phyloP scores from a whole-genome alignment of 1,284 basidiomycete species.

The Peniophora sp. region DNA sequence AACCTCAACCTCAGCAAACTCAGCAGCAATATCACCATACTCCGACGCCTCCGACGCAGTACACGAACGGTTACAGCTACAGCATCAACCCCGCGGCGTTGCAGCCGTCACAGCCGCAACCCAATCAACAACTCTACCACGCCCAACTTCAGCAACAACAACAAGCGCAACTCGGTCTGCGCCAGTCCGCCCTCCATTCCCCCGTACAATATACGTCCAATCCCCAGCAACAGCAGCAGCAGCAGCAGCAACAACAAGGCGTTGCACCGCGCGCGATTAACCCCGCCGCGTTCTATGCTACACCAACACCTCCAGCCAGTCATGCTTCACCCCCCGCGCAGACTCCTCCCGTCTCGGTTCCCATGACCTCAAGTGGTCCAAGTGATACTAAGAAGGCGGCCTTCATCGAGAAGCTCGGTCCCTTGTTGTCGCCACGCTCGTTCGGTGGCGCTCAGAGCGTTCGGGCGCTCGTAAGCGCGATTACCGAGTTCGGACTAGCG shows the following conservation, averaged over 20 bases:
- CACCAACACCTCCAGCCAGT: conserved; percentile 9
- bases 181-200: conserved; percentile 50
- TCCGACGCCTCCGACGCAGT: conserved; percentile 29
- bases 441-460: conserved; percentile 70
- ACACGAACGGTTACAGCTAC: too few species aligned
- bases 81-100: conserved; percentile 20
- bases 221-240: too few species aligned
- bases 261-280: conserved; percentile 33
- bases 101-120: conserved; percentile 27
- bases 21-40: conserved; percentile 24
- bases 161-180: too few species aligned
- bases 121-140: conserved; percentile 17
- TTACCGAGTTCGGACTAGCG: conserved; percentile 49
- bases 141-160: conserved; percentile 26
- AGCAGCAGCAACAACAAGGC: too few species aligned
- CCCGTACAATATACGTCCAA: conserved; percentile 61
- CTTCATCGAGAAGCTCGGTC: conserved; percentile 41
- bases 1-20: conserved; percentile 22
- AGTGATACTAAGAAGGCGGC: conserved; percentile 30
- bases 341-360: conserved; percentile 28
- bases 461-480: conserved; percentile 39
- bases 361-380: not conserved
- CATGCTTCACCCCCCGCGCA: conserved; percentile 14
- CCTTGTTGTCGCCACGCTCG: conserved; percentile 41
- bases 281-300: conserved; percentile 28